These are phyloP conservation scores for Clitopilus passeckerianus DNA, from an alignment of 768 basidiomycete species.

Conservation along the genomic window DNA sequence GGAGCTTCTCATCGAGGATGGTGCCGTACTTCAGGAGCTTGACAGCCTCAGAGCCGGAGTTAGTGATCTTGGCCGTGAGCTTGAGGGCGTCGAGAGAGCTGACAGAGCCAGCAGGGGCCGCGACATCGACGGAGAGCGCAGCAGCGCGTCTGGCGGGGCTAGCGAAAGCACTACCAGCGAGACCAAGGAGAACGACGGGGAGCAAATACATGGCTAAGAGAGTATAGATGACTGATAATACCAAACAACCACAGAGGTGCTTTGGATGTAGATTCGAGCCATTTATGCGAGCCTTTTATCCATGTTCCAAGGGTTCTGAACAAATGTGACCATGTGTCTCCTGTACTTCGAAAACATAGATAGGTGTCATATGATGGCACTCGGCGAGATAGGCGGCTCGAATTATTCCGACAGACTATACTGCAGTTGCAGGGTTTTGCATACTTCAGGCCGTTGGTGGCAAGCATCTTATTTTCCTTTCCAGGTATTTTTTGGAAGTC, in stretches of 20 bases:
- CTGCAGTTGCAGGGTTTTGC: background rate
- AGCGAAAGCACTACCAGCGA: conserved; percentile 24
- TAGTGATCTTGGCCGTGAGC: conserved; percentile 35
- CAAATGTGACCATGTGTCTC: background rate
- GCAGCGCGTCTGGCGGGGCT: conserved; percentile 23
- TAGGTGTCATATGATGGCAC: background rate
- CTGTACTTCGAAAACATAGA: background rate
- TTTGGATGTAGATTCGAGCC: background rate
- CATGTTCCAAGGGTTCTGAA: background rate
- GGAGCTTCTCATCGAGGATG: conserved; percentile 34
- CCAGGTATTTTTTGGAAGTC: background rate
- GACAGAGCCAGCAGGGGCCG: conserved; percentile 21
- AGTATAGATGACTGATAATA: background rate
- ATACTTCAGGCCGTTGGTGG: background rate
- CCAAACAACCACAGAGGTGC: background rate
- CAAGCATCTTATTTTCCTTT: background rate
- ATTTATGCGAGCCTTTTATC: background rate
- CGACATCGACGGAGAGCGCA: conserved; percentile 24
- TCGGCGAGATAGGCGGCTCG: background rate
- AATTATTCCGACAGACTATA: background rate
- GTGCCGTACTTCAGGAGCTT: conserved; percentile 44
- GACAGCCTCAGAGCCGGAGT: conserved; percentile 31
- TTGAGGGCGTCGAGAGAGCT: conserved; percentile 32
- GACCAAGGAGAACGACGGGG: conserved; percentile 13
- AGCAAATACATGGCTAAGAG: background rate